phyloP scores from a whole-genome alignment of 805 yeast genomes.

The Lachancea lanzarotensis region DNA sequence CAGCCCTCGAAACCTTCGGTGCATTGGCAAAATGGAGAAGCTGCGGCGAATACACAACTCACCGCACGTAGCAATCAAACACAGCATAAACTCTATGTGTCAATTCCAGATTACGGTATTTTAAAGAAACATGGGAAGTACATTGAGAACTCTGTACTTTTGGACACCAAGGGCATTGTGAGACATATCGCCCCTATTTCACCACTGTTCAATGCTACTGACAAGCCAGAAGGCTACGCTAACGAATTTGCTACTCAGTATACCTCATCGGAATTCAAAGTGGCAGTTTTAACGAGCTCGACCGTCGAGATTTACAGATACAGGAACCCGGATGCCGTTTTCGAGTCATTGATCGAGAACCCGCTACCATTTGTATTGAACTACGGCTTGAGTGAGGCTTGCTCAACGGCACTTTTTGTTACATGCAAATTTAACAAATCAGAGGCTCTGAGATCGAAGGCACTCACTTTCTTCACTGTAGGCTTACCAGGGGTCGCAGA shows the following conservation, averaged over 20 bases:
- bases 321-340: slow-evolving; percentile 72
- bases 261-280: slow-evolving; percentile 52
- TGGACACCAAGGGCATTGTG: slow-evolving; percentile 54
- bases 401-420: slow-evolving; percentile 78
- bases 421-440: slow-evolving; percentile 70
- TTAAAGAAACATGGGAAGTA: slow-evolving; percentile 65
- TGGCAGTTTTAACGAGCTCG: slow-evolving; percentile 76
- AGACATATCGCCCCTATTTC: slow-evolving; percentile 70
- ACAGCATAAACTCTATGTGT: slow-evolving; percentile 53
- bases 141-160: slow-evolving; percentile 74
- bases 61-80: background rate
- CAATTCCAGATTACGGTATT: slow-evolving; percentile 81
- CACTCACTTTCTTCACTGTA: slow-evolving; percentile 38
- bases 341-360: slow-evolving; percentile 64
- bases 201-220: slow-evolving; percentile 62
- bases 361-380: slow-evolving; percentile 64
- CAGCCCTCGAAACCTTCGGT: slow-evolving; percentile 27
- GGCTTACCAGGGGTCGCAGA: slow-evolving; percentile 40
- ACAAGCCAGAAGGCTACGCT: slow-evolving; percentile 74
- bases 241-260: slow-evolving; percentile 86
- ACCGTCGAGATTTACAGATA: slow-evolving; percentile 73
- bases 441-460: slow-evolving; percentile 39
- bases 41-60: background rate
- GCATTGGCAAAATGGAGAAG: background rate
- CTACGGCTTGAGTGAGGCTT: slow-evolving; percentile 84